phyloP scores from a whole-genome alignment of 495 filamentous ascomycete genomes.

The Penicillium cinerascens region DNA sequence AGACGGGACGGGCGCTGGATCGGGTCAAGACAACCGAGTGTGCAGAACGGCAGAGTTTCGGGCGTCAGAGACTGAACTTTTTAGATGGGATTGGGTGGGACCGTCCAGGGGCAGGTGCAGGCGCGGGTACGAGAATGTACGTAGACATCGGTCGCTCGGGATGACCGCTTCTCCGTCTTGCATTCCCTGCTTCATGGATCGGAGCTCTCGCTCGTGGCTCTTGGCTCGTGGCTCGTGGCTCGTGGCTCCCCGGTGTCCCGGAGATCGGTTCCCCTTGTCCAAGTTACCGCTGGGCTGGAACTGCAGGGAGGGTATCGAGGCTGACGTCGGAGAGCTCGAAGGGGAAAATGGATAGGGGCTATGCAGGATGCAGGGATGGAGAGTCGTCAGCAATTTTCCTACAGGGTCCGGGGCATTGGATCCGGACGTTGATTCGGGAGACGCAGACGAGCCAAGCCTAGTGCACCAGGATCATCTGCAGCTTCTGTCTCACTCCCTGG shows the following conservation, averaged over 20 bases:
- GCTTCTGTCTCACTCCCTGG: conserved; percentile 4
- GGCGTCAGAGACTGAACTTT: neutral
- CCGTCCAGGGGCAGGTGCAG: neutral
- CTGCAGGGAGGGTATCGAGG: conserved; percentile 1
- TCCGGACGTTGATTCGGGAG: neutral
- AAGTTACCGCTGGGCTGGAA: conserved; percentile 16
- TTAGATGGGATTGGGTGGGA: neutral
- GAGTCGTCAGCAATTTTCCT: neutral
- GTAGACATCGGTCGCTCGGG: conserved; percentile 14
- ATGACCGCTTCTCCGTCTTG: neutral
- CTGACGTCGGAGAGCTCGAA: conserved; percentile 11
- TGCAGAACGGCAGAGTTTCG: conserved; percentile 1
- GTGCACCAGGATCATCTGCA: neutral
- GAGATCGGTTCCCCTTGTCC: neutral
- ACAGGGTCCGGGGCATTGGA: conserved; percentile 11
- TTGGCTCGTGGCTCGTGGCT: neutral
- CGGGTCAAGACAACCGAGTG: conserved; percentile 26
- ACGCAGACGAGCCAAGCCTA: neutral
- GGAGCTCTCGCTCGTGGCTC: no score
- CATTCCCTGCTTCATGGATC: no score
- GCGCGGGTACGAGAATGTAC: no score
- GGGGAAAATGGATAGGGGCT: conserved; percentile 10
- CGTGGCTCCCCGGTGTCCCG: neutral
- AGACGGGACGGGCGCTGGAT: conserved; percentile 18
- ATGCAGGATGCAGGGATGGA: neutral